Conservation (phyloP, 768 basidiomycete species). For the Amylocystis lapponica region DNA sequence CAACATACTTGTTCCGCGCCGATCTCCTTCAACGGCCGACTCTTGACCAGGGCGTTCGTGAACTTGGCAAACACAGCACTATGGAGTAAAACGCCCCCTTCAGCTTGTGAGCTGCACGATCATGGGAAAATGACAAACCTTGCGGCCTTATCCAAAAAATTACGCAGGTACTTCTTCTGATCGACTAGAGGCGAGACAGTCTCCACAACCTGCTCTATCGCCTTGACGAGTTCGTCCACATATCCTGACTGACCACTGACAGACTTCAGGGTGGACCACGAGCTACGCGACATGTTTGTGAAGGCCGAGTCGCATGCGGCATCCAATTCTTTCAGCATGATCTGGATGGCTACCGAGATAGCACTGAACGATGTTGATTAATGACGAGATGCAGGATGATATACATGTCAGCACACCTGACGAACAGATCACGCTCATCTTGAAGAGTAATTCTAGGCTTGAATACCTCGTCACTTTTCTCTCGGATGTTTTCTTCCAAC, state of each 20-base stretch:
- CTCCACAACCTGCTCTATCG: slow-evolving; percentile 72
- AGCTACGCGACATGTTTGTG: slow-evolving; percentile 64
- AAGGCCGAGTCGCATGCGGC: slow-evolving; percentile 76
- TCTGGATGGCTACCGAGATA: slow-evolving; percentile 76
- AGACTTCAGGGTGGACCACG: slow-evolving; percentile 75
- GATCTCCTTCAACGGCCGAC: slow-evolving; percentile 84
- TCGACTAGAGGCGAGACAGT: slow-evolving; percentile 77
- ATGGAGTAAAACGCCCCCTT: too few species aligned
- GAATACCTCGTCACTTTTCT: slow-evolving; percentile 70
- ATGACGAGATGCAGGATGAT: background rate
- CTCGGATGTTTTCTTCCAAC: slow-evolving; percentile 90
- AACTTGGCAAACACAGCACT: slow-evolving; percentile 85
- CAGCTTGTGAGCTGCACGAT: too few species aligned
- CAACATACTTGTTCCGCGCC: slow-evolving; percentile 92
- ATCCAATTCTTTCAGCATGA: slow-evolving; percentile 83
- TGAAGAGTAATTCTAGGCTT: slow-evolving; percentile 81
- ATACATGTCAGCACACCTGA: slow-evolving; percentile 50
- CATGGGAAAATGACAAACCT: slow-evolving; percentile 45
- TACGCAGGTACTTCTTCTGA: slow-evolving; percentile 91
- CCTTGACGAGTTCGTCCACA: slow-evolving; percentile 67
- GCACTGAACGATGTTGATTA: slow-evolving; percentile 46
- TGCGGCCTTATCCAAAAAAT: slow-evolving; percentile 89
- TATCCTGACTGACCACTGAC: slow-evolving; percentile 87
- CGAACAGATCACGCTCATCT: slow-evolving; percentile 81
- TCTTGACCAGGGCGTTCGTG: slow-evolving; percentile 83